Base-by-base conservation (phyloP, 148 eudicot genomes). In the Rhododendron williamsianum region DNA sequence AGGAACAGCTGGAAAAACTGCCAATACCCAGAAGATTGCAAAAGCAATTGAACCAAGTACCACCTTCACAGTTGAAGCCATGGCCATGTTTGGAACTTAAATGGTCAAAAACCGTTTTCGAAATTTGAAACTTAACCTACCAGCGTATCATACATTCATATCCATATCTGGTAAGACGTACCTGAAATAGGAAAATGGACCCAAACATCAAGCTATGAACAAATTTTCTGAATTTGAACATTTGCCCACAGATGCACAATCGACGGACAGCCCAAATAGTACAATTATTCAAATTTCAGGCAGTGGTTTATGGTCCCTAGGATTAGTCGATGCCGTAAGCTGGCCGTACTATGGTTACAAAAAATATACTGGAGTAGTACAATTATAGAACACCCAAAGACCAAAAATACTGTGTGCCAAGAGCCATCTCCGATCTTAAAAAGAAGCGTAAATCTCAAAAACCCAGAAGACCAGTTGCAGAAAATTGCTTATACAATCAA, bases 1-100 rank as follows among this genome's bases (percentile, higher is more conserved):
- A 4, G 98, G 98, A 58, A 95, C 94, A 54, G 96, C 91, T 35
- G 98, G 99, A 73, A 96, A 96, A 69, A 95, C 99, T n/a, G 97
- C 97, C 65, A 95, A 76, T 41, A 96, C 89, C 99, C 98, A 96
- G 88, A 96, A 96, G 49, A 94, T 45, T 35, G 89, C 94, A 85
- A 96, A 96, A 72, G 99, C 95, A 49, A 89, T 77, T 27, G 93
- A 94, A 9, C 99, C 97, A 81, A 96, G 86, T 87, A 93, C 87
- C 88, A 95, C 88, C 86, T 93, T 92, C 19, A 86, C 89, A 36
- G 96, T 91, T n/a, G 94, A 83, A 83, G 92, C 90, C 94, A 95
- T 87, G 12, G 89, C 95, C 98, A 95, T 93, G 56, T 85, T 74
- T 21, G 69, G 19, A 36, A 81, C 43, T 69, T 21, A n/a, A 43